phyloP scores from a whole-genome alignment of 2,329 filamentous ascomycete species.

The Pseudophaeomoniella oleicola region DNA sequence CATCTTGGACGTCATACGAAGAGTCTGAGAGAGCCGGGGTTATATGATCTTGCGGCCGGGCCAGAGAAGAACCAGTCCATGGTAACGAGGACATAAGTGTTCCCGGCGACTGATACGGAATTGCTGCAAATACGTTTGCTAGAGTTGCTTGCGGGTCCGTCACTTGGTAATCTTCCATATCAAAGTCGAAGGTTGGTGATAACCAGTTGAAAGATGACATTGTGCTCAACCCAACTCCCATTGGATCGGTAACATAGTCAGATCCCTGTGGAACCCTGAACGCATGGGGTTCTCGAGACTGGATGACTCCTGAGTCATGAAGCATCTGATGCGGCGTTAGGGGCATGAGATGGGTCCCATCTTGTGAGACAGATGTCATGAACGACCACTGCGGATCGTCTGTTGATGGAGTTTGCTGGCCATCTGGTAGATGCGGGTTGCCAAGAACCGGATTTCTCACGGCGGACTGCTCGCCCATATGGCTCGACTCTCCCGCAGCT shows the following conservation, averaged over 20 bases:
- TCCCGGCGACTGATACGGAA: neutral
- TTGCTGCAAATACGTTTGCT: neutral
- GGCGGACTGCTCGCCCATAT: too few species aligned
- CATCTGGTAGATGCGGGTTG: too few species aligned
- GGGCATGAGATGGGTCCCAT: too few species aligned
- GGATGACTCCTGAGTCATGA: too few species aligned
- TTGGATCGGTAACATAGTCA: neutral
- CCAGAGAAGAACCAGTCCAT: neutral
- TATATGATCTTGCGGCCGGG: neutral
- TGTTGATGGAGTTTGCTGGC: too few species aligned
- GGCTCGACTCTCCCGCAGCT: too few species aligned
- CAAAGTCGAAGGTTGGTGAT: constrained; percentile 8
- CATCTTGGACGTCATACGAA: neutral
- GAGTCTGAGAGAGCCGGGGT: neutral
- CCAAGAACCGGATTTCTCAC: too few species aligned
- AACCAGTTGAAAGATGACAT: constrained; percentile 23
- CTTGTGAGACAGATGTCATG: too few species aligned
- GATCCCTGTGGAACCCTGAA: neutral
- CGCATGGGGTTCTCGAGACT: too few species aligned
- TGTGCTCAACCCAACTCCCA: constrained; percentile 6
- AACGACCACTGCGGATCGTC: too few species aligned
- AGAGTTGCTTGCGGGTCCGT: neutral
- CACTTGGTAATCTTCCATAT: neutral
- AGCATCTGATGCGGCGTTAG: too few species aligned
- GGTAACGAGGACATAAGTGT: too few species aligned